These are phyloP conservation scores for Nothophaeocryptopus gaeumannii DNA, from an alignment of 2,329 filamentous ascomycete species.

Conservation along the genomic window DNA sequence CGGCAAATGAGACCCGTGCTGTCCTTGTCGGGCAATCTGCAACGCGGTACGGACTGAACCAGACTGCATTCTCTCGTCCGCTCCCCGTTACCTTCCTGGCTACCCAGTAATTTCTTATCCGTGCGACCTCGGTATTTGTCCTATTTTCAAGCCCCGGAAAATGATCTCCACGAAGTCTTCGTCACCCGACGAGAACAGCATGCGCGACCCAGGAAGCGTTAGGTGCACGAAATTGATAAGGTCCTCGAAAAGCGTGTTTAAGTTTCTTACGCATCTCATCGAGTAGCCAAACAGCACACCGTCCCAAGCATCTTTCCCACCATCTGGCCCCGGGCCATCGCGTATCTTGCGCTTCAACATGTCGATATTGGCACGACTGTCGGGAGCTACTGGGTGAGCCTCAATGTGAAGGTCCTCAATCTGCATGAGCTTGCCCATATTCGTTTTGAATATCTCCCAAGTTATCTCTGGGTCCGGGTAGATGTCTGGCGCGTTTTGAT, in stretches of 20 bases:
- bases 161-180: slow-evolving; percentile 2
- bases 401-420: slow-evolving; percentile 2
- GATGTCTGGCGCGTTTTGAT: neutral
- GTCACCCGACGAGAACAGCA: slow-evolving; percentile 4
- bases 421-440: neutral
- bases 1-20: no score
- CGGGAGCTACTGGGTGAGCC: slow-evolving; percentile 1
- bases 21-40: no score
- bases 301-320: slow-evolving; percentile 7
- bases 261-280: neutral
- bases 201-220: slow-evolving; percentile 2
- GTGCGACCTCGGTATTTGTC: neutral
- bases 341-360: slow-evolving; percentile 10
- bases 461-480: neutral
- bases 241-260: slow-evolving; percentile 7
- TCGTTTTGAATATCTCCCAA: neutral
- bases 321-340: slow-evolving; percentile 6
- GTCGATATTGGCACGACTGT: slow-evolving; percentile 8
- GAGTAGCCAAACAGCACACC: neutral
- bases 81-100: no score
- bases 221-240: slow-evolving; percentile 6
- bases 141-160: slow-evolving; percentile 1
- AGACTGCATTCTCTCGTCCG: no score
- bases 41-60: no score
- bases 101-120: no score